A percentile compares a stretch with the other conserved stretches of the same genome.
Conservation (phyloP, 2,329 filamentous ascomycete genomes). For the Xylariaceae sp. region DNA sequence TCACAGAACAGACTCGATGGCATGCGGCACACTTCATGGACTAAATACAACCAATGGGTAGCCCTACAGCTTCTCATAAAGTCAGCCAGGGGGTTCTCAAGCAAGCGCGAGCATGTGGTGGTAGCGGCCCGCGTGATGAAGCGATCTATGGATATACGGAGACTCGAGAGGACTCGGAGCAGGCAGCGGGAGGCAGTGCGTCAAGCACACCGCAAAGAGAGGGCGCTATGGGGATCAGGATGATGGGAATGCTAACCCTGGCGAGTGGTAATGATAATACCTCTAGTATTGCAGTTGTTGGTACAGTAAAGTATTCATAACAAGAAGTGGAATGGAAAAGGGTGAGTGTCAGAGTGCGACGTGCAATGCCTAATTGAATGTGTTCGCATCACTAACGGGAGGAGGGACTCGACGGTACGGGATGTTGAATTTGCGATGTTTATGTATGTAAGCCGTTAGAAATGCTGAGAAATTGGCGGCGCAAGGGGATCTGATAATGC, state of each 20-base stretch:
- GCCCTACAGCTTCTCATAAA: not conserved
- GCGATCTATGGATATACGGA: not conserved
- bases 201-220: constrained; percentile 3
- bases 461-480: constrained; percentile 6
- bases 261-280: not conserved
- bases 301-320: not conserved
- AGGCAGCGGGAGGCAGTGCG: not conserved
- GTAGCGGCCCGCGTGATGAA: constrained; percentile 1
- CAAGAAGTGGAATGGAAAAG: not conserved
- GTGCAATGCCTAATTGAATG: not conserved
- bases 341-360: not conserved
- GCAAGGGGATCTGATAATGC: constrained; percentile 15
- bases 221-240: constrained; percentile 13
- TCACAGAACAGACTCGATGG: constrained; percentile 8
- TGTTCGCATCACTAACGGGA: not conserved
- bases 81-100: not conserved
- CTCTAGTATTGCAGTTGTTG: not conserved
- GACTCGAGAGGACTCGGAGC: not conserved
- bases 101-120: constrained; percentile 6
- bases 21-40: constrained; percentile 7
- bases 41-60: not conserved
- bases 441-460: constrained; percentile 3
- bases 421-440: not conserved
- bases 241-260: constrained; percentile 2
- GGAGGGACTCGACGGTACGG: not conserved